Percentiles rank a stretch among this genome's conserved stretches.
Conservation (phyloP, 2,329 filamentous ascomycete genomes). For the Lachnellula cervina region DNA sequence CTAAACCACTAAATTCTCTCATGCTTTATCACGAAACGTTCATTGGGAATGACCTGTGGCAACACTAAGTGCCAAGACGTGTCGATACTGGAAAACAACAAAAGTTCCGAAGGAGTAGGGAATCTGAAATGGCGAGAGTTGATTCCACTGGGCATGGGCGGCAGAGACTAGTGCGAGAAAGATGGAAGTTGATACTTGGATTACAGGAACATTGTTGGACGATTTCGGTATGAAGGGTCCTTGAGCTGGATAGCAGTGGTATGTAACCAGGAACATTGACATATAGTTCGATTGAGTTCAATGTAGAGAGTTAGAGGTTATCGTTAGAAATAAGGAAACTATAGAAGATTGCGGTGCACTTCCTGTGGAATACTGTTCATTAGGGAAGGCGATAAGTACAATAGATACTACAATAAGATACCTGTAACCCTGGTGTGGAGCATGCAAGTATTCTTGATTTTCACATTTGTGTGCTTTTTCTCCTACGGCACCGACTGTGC, state of each 20-base stretch:
- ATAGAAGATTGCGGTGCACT: neutral
- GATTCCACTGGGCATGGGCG: conserved; percentile 6
- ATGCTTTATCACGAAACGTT: too few species aligned
- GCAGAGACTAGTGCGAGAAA: conserved; percentile 7
- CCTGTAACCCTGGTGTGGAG: conserved; percentile 8
- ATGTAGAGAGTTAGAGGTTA: too few species aligned
- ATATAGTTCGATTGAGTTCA: neutral
- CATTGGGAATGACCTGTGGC: too few species aligned
- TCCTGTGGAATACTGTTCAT: conserved; percentile 1
- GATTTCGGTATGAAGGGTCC: conserved; percentile 4
- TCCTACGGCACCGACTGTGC: conserved; percentile 10
- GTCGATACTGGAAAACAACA: too few species aligned
- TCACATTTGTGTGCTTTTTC: conserved; percentile 11
- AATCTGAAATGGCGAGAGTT: too few species aligned
- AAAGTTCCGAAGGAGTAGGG: too few species aligned
- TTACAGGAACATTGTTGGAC: neutral
- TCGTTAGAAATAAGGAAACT: too few species aligned
- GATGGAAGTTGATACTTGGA: conserved; percentile 2
- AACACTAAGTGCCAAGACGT: too few species aligned
- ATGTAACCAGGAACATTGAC: neutral
- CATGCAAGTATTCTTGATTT: conserved; percentile 6
- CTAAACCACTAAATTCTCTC: too few species aligned
- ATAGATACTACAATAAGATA: conserved; percentile 11
- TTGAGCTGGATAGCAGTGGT: conserved; percentile 2
- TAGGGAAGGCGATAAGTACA: conserved; percentile 11